These are phyloP conservation scores for Wickerhamomyces ciferrii DNA, from an alignment of 805 yeast species.

Conservation along the genomic window DNA sequence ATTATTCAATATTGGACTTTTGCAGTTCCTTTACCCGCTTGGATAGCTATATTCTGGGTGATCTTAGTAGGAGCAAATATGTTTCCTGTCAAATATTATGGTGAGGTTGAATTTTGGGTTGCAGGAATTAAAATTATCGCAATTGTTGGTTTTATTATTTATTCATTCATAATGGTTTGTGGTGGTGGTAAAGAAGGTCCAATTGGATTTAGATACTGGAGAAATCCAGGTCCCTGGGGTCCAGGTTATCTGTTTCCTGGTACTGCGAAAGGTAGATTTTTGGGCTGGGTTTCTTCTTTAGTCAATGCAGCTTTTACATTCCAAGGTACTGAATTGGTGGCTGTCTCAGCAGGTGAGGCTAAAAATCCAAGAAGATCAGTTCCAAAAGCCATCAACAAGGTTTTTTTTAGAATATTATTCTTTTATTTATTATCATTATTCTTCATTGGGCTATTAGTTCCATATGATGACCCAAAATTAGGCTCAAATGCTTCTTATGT, in stretches of 20 bases:
- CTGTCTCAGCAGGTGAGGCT: conserved; percentile 56
- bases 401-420: conserved; percentile 53
- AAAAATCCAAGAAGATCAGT: conserved; percentile 59
- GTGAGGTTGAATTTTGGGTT: conserved; percentile 57
- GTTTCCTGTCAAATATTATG: conserved; percentile 48
- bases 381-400: conserved; percentile 63
- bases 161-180: conserved; percentile 36
- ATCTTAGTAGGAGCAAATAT: conserved; percentile 37
- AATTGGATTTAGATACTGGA: conserved; percentile 44
- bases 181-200: conserved; percentile 34
- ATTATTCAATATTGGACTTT: conserved; percentile 49
- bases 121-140: conserved; percentile 58
- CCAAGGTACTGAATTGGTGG: conserved; percentile 57
- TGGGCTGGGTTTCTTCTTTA: conserved; percentile 50
- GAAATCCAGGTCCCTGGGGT: conserved; percentile 64
- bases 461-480: conserved; percentile 51
- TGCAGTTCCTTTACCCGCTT: conserved; percentile 53
- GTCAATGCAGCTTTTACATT: conserved; percentile 53
- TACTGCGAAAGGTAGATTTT: conserved; percentile 37
- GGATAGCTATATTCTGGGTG: conserved; percentile 53
- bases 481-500: conserved; percentile 27
- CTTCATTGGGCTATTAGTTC: conserved; percentile 61
- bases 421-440: conserved; percentile 58
- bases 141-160: conserved; percentile 47
- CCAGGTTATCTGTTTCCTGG: conserved; percentile 40